A percentile compares a stretch with the other conserved stretches of the same genome.
These are phyloP conservation scores for Conticribra guillardii DNA, from an alignment of 108 stramenopile genomes.

Conservation along the genomic window DNA sequence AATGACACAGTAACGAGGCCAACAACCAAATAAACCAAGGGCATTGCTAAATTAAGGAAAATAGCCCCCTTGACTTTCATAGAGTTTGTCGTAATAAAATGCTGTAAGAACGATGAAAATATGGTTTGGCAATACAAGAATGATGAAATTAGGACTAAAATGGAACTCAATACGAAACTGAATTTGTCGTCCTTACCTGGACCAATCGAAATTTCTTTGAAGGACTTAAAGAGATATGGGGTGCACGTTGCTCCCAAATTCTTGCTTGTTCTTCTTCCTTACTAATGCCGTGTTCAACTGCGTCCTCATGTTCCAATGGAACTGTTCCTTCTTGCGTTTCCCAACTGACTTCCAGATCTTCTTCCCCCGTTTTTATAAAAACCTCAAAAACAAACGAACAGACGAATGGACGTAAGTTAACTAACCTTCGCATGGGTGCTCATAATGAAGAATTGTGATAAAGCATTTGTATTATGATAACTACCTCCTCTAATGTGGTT, in stretches of 20 bases:
- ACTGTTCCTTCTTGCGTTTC: not conserved
- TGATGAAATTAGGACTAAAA: not conserved
- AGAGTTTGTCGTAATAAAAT: slow-evolving; percentile 38
- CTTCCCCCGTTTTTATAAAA: slow-evolving; percentile 52
- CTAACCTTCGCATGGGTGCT: too few species aligned
- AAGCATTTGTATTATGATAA: too few species aligned
- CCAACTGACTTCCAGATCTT: slow-evolving; percentile 4
- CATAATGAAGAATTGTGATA: too few species aligned
- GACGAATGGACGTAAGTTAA: slow-evolving; percentile 39
- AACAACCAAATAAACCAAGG: slow-evolving; percentile 33
- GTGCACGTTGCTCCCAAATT: slow-evolving; percentile 32
- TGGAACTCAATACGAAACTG: not conserved
- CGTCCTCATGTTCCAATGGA: slow-evolving; percentile 6
- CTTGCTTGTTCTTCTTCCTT: slow-evolving; percentile 19
- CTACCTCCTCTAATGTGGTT: not conserved
- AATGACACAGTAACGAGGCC: slow-evolving; percentile 19
- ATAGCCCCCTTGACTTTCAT: slow-evolving; percentile 34
- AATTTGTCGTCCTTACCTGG: not conserved
- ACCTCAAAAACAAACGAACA: slow-evolving; percentile 53
- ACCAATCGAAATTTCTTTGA: slow-evolving; percentile 20
- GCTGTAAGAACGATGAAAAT: not conserved
- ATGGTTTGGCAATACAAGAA: not conserved
- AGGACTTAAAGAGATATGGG: slow-evolving; percentile 6
- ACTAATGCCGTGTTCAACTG: slow-evolving; percentile 1
- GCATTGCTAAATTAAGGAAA: slow-evolving; percentile 34